Base-by-base conservation (phyloP, 1,284 basidiomycete species). In the Boletus nobilissimus region DNA sequence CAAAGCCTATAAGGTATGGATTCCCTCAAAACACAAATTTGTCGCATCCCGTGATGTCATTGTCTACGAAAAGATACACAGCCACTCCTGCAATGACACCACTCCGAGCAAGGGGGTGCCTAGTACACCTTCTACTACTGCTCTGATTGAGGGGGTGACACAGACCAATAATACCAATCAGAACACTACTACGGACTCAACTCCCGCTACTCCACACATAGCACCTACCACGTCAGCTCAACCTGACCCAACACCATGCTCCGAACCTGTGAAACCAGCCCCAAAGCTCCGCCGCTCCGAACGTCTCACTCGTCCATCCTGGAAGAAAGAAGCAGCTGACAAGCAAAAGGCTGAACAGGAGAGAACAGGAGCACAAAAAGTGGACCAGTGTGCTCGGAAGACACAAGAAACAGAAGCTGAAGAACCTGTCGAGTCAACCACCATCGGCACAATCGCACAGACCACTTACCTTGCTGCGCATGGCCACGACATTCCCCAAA, bases 1-100 rank as follows among this genome's bases (percentile, higher is more conserved):
- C 34, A 69, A 69, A n/a, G 68, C 68, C n/a, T 70, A 70, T 51
- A 70, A 70, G 38, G 38, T 70, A 4, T 70, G 36, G 38, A 57
- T 70, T 3, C 51, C 51, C 8, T 57, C 51, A 7, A 57, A 40
- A 70, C 38, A 40, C 29, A 70, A 70, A 40, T 70, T 70, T 14
- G 32, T 40, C 6, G 13, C 68, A 1, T 70, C 51, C 16, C 22
- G 38, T 1, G 51, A 70, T 29, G 32, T 70, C 51, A 70, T 70
- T 24, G 51, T 40, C 19, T 70, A 70, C 11, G 38, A 70, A 24
- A 36, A 68, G 14, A 34, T 48, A 8, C 34, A 14, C 46, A 68
- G 14, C 46, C 67, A 68, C 18, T 14, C 24, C 14, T 9, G 11
- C 5, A 22, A 68, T 34, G 19, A 46, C 19, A 71, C 57, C 70